These are phyloP conservation scores for Sporopachydermia cereana DNA, from an alignment of 1,139 yeast genomes.

Conservation along the genomic window DNA sequence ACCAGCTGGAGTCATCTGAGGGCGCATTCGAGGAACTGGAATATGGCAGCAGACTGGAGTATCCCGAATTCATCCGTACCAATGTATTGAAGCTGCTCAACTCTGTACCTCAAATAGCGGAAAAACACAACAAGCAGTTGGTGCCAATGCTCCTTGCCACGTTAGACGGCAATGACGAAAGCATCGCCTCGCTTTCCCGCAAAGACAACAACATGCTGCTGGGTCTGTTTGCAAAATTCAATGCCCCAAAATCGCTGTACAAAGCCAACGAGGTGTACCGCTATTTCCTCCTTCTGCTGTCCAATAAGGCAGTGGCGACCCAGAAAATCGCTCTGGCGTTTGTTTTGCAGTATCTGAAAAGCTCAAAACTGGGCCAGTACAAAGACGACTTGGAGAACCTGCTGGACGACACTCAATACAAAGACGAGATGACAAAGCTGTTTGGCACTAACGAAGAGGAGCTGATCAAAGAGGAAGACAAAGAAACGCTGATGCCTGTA, in stretches of 20 bases:
- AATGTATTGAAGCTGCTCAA: slow-evolving; percentile 40
- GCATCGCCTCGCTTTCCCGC: slow-evolving; percentile 6
- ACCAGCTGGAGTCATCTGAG: neutral
- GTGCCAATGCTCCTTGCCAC: slow-evolving; percentile 41
- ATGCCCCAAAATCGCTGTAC: slow-evolving; percentile 43
- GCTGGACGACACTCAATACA: slow-evolving; percentile 71
- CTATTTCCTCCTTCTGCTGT: slow-evolving; percentile 43
- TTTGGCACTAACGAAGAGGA: slow-evolving; percentile 42
- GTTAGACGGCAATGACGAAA: slow-evolving; percentile 17
- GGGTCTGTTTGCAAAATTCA: slow-evolving; percentile 53
- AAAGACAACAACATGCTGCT: slow-evolving; percentile 29
- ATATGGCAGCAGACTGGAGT: neutral
- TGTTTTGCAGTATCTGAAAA: slow-evolving; percentile 47
- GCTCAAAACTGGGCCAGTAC: slow-evolving; percentile 51
- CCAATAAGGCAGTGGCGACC: slow-evolving; percentile 48
- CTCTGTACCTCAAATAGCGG: slow-evolving; percentile 55
- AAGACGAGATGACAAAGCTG: slow-evolving; percentile 70
- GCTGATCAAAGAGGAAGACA: slow-evolving; percentile 50
- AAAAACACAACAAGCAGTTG: slow-evolving; percentile 41
- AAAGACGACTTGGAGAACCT: slow-evolving; percentile 62
- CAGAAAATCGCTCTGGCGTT: slow-evolving; percentile 69
- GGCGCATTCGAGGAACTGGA: neutral
- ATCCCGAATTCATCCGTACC: slow-evolving; percentile 32
- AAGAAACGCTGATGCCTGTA: slow-evolving; percentile 50
- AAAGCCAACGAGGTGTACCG: slow-evolving; percentile 41